Base-by-base conservation (phyloP, 805 yeast species). In the Myxozyma sirexii region DNA sequence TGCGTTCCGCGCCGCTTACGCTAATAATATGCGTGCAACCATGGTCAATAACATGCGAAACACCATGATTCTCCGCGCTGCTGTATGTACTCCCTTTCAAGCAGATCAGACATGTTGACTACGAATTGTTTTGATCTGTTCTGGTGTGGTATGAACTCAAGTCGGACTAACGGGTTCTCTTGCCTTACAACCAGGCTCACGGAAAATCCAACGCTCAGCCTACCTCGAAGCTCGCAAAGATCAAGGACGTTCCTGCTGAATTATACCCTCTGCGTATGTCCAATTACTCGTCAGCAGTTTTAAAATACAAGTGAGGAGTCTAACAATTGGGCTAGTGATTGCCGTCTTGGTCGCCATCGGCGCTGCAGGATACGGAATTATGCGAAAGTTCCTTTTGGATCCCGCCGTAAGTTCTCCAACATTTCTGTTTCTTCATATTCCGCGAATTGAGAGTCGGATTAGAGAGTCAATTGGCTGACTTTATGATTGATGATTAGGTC, bases 231-330 rank as follows among this genome's bases (percentile, higher is more conserved):
- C 45, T 61, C 44, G 58, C 48, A 17, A 59, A 49, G 49, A 21
- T 55, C 41, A 63, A 65, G 60, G 56, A 56, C 33, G 46, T 68
- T 33, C 73, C 73, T 26, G 72, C 67, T 44, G 73, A 70, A 50
- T 63, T 66, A 42, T 70, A 69, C 57, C 73, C 73, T 51, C 61
- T 70, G 24, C 37, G 59, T 48, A 55, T 23, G 59, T 37, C n/a
- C n/a, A n/a, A n/a, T n/a, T n/a, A n/a, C n/a, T n/a, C n/a, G 13
- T 43, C 10, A 10, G 6, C 17, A 2, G 13, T 24, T 26, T n/a
- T n/a, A 24, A 10, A 13, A 29, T n/a, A n/a, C n/a, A n/a, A n/a
- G n/a, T n/a, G n/a, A n/a, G 31, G 17, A 10, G n/a, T 13, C 19
- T 4, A 23, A 26, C 37, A 10, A 17, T 4, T 41, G 7, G 2